Percentiles rank a stretch among this genome's conserved stretches.
Evolutionary conservation across 2,329 filamentous ascomycete species (phyloP).

Genomic region (Chalaropsis ovoidea): DNA sequence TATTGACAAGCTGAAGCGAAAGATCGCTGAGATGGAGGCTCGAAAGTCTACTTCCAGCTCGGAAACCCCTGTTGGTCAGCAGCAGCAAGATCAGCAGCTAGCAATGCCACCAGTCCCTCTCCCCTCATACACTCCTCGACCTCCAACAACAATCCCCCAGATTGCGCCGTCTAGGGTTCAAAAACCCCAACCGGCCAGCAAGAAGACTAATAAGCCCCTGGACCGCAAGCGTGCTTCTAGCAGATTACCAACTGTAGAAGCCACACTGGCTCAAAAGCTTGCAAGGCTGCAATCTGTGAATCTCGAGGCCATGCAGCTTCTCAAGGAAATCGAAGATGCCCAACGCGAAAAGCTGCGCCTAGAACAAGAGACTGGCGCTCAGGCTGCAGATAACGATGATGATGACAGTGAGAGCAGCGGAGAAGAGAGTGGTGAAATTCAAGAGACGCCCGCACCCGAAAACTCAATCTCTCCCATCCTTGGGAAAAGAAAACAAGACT

Average conservation of each 20-base stretch:
- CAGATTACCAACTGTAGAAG: conserved; percentile 28
- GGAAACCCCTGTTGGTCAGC: conserved; percentile 4
- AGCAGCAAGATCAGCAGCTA: background rate
- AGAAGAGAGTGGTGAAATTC: background rate
- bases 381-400: background rate
- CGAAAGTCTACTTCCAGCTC: conserved; percentile 35
- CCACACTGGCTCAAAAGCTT: conserved; percentile 31
- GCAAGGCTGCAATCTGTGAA: conserved; percentile 20
- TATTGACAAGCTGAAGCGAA: conserved; percentile 51
- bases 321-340: conserved; percentile 23
- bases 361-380: background rate
- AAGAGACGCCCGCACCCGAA: background rate
- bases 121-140: conserved; percentile 1
- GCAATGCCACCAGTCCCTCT: background rate
- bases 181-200: background rate
- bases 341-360: conserved; percentile 15
- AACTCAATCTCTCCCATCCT: background rate
- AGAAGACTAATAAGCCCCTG: background rate
- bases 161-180: conserved; percentile 1
- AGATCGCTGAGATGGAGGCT: conserved; percentile 50
- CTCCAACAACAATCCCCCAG: background rate
- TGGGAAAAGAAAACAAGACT: background rate
- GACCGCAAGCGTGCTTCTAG: conserved; percentile 30
- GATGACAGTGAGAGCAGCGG: background rate
- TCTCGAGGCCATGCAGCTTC: conserved; percentile 19